Evolutionary conservation across 2,329 filamentous ascomycete genomes (phyloP), one percentile per base, ranked within the genome.

Genomic region (Colletotrichum tropicale): DNA sequence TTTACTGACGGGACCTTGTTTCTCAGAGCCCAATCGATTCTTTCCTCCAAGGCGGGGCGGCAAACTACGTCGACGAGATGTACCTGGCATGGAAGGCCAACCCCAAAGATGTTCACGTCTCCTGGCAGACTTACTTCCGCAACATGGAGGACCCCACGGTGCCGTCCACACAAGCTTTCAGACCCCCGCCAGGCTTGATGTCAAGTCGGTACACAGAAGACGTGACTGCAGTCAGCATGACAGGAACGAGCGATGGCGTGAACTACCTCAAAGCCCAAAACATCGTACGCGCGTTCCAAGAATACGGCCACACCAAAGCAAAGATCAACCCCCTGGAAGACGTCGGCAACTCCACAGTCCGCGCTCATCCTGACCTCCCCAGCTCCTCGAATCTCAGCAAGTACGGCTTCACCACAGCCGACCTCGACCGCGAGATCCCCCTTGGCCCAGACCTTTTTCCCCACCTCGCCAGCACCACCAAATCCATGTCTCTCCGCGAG

Each of bases 61-160:
- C 97, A 86, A 98, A 98, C 88, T 99, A 99, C 88, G 95, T 98
- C 84, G 97, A 99, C 86, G 97, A 98, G 89, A 98, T 99, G 97
- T 98, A 98, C 87, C 89, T 98, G 88, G 93, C 96, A 84, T 99
- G 97, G 97, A 98, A 96, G 87, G 90, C 94, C 78, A 95, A 98
- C 81, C 96, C 97, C 65, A 91, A 93, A 81, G 98, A 94, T 82
- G 97, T 99, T 75, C 97, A 99, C 87, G 90, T 98, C 81, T 98
- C 97, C 84, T 99, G 97, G 97, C 96, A 98, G 88, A 93, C 97
- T 83, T 99, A 99, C 91, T 99, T 99, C 91, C 95, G 93, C 88
- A 99, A 99, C 88, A 98, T 98, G 94, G 97, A 99, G 89, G 94
- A 93, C 80, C 97, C 96, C 84, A 94, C 97, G 82, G 98, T 98